Evolutionary conservation across 2,329 filamentous ascomycete genomes (phyloP).

Genomic region (Lachnellula subtilissima): DNA sequence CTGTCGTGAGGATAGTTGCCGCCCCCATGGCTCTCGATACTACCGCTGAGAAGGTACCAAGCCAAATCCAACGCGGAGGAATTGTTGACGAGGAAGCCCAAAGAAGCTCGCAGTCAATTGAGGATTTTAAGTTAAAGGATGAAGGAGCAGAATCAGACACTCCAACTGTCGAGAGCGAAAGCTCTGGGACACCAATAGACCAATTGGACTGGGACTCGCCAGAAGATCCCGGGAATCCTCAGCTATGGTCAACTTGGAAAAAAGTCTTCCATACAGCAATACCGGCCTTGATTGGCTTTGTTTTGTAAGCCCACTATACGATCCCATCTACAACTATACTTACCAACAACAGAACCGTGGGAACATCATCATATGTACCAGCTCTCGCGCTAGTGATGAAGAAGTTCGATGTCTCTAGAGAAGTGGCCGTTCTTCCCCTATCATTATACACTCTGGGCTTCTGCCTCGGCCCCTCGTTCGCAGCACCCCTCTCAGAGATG

Average conservation of each 20-base stretch:
- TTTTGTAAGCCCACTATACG: slow-evolving; percentile 14
- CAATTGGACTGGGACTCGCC: slow-evolving; percentile 21
- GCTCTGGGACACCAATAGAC: no score
- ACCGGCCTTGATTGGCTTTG: slow-evolving; percentile 24
- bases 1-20: no score
- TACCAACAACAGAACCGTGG: neutral
- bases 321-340: neutral
- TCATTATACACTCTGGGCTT: slow-evolving; percentile 58
- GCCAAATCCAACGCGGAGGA: no score
- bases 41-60: no score
- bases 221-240: slow-evolving; percentile 20
- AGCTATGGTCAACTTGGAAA: slow-evolving; percentile 23
- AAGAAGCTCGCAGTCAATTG: no score
- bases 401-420: slow-evolving; percentile 51
- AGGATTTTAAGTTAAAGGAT: no score
- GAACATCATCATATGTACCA: neutral
- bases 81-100: no score
- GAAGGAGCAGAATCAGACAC: no score
- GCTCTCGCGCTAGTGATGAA: slow-evolving; percentile 35
- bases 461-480: slow-evolving; percentile 57
- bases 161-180: no score
- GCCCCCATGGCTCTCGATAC: no score
- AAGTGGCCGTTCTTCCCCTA: slow-evolving; percentile 53
- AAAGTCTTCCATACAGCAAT: slow-evolving; percentile 22
- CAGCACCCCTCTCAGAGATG: slow-evolving; percentile 62